A percentile compares a stretch with the other conserved stretches of the same genome.
phyloP scores from a whole-genome alignment of 805 yeast genomes.

The Schizosaccharomyces osmophilus region DNA sequence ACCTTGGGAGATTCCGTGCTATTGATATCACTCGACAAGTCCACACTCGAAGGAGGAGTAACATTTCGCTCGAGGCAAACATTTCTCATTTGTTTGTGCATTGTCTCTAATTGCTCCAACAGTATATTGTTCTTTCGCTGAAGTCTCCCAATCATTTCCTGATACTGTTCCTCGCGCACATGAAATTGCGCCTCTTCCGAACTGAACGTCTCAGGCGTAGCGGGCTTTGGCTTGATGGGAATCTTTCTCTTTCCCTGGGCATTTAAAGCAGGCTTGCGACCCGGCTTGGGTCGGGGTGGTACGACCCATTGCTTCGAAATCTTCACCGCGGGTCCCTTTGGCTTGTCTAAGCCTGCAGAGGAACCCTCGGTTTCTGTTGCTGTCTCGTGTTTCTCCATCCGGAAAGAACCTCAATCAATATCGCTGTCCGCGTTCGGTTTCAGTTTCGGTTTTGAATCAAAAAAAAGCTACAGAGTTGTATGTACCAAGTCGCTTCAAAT shows the following conservation, averaged over 20 bases:
- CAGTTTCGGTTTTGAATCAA: no score
- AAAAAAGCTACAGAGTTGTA: no score
- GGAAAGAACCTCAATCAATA: no score
- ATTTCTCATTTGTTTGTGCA: neutral
- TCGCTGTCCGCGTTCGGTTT: no score
- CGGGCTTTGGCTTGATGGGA: neutral
- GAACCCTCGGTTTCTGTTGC: neutral
- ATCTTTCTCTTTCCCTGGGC: neutral
- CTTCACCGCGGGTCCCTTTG: neutral
- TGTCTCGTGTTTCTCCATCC: neutral
- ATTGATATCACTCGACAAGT: neutral
- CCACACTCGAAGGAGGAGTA: neutral
- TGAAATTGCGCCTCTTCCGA: neutral
- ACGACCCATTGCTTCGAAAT: neutral
- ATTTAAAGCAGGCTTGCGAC: neutral
- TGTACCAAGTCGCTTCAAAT: no score
- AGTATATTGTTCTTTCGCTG: neutral
- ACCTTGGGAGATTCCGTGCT: neutral
- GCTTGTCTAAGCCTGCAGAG: neutral
- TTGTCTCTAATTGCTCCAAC: neutral
- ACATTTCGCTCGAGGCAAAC: no score
- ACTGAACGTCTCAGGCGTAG: neutral
- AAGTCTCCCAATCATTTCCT: neutral
- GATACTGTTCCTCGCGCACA: neutral
- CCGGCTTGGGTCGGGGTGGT: constrained; percentile 1